Percentiles rank a stretch among this genome's conserved stretches.
Evolutionary conservation across 306 rosid species (phyloP).

Genomic region (Casuarina equisetifolia): DNA sequence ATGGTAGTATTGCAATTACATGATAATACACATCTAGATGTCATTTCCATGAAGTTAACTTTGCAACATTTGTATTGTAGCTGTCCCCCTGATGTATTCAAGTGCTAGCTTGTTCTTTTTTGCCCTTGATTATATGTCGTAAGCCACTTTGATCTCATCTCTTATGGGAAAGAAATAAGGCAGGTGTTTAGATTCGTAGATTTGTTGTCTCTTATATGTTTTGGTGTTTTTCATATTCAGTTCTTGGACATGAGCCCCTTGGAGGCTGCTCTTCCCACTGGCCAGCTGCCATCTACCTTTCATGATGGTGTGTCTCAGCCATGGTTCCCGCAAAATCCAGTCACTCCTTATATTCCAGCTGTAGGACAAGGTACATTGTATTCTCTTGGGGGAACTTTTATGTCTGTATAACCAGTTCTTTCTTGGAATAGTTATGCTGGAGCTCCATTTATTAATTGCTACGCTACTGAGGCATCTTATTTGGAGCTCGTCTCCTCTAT

Average conservation of each 20-base stretch:
- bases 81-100: not conserved
- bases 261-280: slow-evolving; percentile 68
- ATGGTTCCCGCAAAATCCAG: slow-evolving; percentile 70
- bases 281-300: slow-evolving; percentile 55
- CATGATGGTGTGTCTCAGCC: slow-evolving; percentile 57
- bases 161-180: slow-evolving; percentile 1
- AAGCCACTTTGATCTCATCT: slow-evolving; percentile 13
- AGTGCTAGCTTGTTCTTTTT: not conserved
- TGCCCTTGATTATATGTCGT: not conserved
- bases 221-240: slow-evolving; percentile 40
- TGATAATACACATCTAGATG: not conserved
- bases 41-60: too few species aligned
- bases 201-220: slow-evolving; percentile 10
- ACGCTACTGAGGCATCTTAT: slow-evolving; percentile 18
- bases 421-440: not conserved
- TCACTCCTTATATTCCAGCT: slow-evolving; percentile 50
- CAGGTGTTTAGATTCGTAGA: not conserved
- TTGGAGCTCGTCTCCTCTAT: not conserved
- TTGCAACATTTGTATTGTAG: not conserved
- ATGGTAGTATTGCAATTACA: too few species aligned
- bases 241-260: slow-evolving; percentile 75
- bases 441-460: not conserved
- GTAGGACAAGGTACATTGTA: slow-evolving; percentile 64
- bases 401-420: not conserved
- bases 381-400: slow-evolving; percentile 11